Base-by-base conservation (phyloP, 2,329 filamentous ascomycete genomes). In the Graphilbum fragrans region DNA sequence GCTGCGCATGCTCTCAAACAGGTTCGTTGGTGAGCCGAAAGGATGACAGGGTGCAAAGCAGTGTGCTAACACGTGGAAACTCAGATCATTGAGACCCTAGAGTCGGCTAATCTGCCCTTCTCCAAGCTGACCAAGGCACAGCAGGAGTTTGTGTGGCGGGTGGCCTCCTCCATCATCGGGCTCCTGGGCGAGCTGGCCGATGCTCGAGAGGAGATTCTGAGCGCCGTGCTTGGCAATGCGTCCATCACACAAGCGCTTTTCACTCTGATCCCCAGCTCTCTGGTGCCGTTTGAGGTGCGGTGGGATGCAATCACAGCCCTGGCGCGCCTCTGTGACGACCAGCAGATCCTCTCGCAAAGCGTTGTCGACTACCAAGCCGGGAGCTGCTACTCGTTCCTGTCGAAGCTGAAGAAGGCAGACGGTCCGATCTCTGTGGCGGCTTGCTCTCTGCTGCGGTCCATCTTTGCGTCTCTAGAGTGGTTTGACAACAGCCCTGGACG, bases 361-460 rank as follows among this genome's bases (percentile, higher is more conserved):
- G 61, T 80, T n/a, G 62, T 72, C n/a, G 65, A 72, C 44, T 60
- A 63, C 35, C 57, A 63, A 39, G 58, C 60, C 2, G 45, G 39
- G 32, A 18, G 58, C 19, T 69, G 66, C 51, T 70, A 76, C 45
- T 64, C 69, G 16, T 56, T 63, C 5, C 60, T 82, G 22, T 52
- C 67, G 23, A 53, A 62, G 18, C 57, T 78, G 36, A 69, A 67
- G 45, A 61, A 67, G 18, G 55, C 62, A n/a, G 60, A 59, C 27
- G 68, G 61, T 23, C 58, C 67, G 17, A 66, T 66, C 43, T 69
- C 68, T 2, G 66, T 79, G 27, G 58, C 78, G 9, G 67, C 75
- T 8, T 80, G 75, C 39, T 72, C 72, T 14, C 64, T 78, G 19
- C 63, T 82, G 12, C 77, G 82, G 54, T 80, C 80, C 47, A 57